A percentile compares a stretch with the other conserved stretches of the same genome.
These are phyloP conservation scores for Pichia sp. DNA, from an alignment of 1,139 yeast genomes.

Conservation along the genomic window DNA sequence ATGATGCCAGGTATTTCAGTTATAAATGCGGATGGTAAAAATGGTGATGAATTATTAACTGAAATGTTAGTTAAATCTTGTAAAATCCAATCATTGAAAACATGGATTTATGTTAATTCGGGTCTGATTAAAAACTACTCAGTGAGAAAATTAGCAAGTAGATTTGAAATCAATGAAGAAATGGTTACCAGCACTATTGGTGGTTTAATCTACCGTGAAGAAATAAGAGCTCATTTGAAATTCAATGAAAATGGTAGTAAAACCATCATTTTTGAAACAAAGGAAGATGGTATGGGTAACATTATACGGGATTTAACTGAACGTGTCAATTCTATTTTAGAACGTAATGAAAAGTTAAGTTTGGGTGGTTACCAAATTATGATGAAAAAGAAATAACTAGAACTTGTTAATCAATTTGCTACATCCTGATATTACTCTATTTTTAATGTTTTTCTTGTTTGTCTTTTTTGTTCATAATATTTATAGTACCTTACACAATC, in stretches of 20 bases:
- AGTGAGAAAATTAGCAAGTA: slow-evolving; percentile 13
- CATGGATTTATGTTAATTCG: slow-evolving; percentile 18
- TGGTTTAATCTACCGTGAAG: slow-evolving; percentile 71
- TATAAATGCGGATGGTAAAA: slow-evolving; percentile 11
- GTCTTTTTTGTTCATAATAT: not conserved
- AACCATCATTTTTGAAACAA: slow-evolving; percentile 61
- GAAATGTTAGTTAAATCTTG: slow-evolving; percentile 62
- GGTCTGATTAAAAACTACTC: slow-evolving; percentile 16
- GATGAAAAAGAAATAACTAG: slow-evolving; percentile 15
- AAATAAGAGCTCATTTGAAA: slow-evolving; percentile 63
- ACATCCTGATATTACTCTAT: not conserved
- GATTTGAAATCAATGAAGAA: slow-evolving; percentile 54
- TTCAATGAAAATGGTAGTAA: slow-evolving; percentile 52
- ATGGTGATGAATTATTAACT: slow-evolving; percentile 10
- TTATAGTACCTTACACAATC: not conserved
- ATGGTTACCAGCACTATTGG: slow-evolving; percentile 59
- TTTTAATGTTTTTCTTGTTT: not conserved
- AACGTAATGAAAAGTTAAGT: slow-evolving; percentile 79
- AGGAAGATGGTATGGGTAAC: slow-evolving; percentile 80
- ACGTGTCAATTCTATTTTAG: slow-evolving; percentile 72
- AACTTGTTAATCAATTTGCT: not conserved
- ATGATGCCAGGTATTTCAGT: slow-evolving; percentile 19
- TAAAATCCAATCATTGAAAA: slow-evolving; percentile 40
- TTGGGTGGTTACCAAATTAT: slow-evolving; percentile 57
- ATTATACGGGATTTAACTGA: slow-evolving; percentile 84